Conservation (phyloP, 108 stramenopile genomes). For the Skeletonema tropicum region DNA sequence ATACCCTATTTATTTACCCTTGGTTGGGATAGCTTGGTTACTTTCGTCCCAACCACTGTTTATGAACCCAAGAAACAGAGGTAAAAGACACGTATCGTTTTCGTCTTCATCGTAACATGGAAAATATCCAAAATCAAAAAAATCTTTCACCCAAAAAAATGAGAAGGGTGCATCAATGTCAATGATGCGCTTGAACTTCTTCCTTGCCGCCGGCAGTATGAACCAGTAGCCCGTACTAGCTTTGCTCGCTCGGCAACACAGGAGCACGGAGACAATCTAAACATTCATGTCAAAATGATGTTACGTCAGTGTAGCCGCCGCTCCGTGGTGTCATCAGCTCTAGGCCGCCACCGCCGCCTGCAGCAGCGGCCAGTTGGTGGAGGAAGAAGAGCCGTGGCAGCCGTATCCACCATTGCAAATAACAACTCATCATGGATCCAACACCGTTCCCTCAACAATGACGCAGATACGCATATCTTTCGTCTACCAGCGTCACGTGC, state of each 20-base stretch:
- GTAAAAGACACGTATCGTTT: no score
- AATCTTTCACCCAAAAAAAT: no score
- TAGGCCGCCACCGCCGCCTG: neutral
- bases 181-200: no score
- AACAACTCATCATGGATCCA: neutral
- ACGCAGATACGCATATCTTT: neutral
- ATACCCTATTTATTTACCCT: no score
- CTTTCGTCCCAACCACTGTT: no score
- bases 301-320: constrained; percentile 11
- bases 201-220: no score
- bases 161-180: no score
- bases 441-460: neutral
- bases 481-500: neutral
- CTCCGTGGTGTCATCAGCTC: constrained; percentile 5
- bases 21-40: no score
- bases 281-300: neutral
- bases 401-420: neutral
- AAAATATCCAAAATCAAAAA: no score
- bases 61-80: no score
- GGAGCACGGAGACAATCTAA: neutral
- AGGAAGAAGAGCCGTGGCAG: neutral
- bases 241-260: no score
- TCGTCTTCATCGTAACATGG: no score
- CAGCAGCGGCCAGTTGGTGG: neutral
- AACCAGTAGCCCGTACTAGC: neutral